Base-by-base conservation (phyloP, 2,329 filamentous ascomycete species). In the Colletotrichum sp. region DNA sequence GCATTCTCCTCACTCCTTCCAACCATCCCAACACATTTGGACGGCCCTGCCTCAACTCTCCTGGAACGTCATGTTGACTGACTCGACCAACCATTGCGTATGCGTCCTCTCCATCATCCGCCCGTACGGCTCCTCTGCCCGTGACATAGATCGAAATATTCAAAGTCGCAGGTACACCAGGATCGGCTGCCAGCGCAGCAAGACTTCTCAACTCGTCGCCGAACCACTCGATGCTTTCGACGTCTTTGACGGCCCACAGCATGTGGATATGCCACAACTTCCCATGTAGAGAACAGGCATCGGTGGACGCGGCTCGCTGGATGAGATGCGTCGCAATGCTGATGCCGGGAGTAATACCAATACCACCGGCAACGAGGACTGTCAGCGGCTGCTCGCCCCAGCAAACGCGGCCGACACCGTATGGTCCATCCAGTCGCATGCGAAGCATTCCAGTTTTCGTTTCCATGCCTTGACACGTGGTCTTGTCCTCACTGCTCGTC, bases 381-480 rank as follows among this genome's bases (percentile, higher is more conserved):
- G 55, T 58, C 0, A 58, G 0, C 15, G 55, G 55, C 16, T 58
- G 55, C 6, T 58, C 55, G 13, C 55, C 55, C 55, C 55, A 58
- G 0, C 8, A 28, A 13, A 58, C 6, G 0, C 55, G 55, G 9
- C 55, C 55, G 16, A 28, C 0, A 3, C 55, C 55, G 0, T 58
- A 58, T 0, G 55, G 55, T 0, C 55, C 55, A 13, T 58, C 55
- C 55, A 58, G 13, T 0, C 55, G 55, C 0, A 58, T 58, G 0
- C 55, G 25, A 0, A 58, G 25, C 12, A 10, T 58, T 28, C 0
- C 13, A 1, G 1, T 28, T 10, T 58, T 58, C 1, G 15, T 0
- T 28, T 1, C 13, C 18, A 28, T 28, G 0, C 13, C 0, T 22
- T 52, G 43, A 52, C 10, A 0, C 9, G 10, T 7, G n/a, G 10